phyloP scores from a whole-genome alignment of 805 yeast genomes.

The Spathaspora arborariae region DNA sequence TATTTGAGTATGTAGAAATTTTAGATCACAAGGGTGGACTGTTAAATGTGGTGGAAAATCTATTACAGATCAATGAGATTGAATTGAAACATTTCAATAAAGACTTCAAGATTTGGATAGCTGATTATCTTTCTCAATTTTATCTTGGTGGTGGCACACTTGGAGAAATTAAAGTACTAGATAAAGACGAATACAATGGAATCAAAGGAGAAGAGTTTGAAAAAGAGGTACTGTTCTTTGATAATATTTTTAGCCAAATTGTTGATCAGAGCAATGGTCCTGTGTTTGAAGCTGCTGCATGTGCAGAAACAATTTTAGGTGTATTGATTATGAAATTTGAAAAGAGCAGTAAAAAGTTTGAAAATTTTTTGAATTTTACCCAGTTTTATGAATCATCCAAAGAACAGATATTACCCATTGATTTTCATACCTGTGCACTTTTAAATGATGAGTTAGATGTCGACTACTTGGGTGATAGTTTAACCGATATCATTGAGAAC shows the following conservation, averaged over 20 bases:
- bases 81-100: slow-evolving; percentile 6
- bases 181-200: slow-evolving; percentile 6
- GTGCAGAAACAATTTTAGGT: slow-evolving; percentile 41
- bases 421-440: slow-evolving; percentile 29
- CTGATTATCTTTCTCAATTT: slow-evolving; percentile 18
- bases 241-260: slow-evolving; percentile 24
- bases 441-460: slow-evolving; percentile 19
- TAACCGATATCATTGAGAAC: slow-evolving; percentile 11
- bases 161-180: slow-evolving; percentile 5
- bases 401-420: slow-evolving; percentile 26
- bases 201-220: slow-evolving; percentile 11
- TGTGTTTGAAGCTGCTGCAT: slow-evolving; percentile 16
- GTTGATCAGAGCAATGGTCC: slow-evolving; percentile 11
- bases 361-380: slow-evolving; percentile 20
- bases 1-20: slow-evolving; percentile 5
- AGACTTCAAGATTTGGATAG: slow-evolving; percentile 20
- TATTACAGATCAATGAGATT: slow-evolving; percentile 3
- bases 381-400: slow-evolving; percentile 12
- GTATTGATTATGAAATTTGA: slow-evolving; percentile 28
- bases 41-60: slow-evolving; percentile 6
- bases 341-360: slow-evolving; percentile 13
- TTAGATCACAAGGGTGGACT: slow-evolving; percentile 3
- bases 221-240: slow-evolving; percentile 11
- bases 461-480: slow-evolving; percentile 10
- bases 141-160: slow-evolving; percentile 17